Evolutionary conservation across 2,329 filamentous ascomycete genomes (phyloP).

Genomic region (Emergomyces pasteurianus): DNA sequence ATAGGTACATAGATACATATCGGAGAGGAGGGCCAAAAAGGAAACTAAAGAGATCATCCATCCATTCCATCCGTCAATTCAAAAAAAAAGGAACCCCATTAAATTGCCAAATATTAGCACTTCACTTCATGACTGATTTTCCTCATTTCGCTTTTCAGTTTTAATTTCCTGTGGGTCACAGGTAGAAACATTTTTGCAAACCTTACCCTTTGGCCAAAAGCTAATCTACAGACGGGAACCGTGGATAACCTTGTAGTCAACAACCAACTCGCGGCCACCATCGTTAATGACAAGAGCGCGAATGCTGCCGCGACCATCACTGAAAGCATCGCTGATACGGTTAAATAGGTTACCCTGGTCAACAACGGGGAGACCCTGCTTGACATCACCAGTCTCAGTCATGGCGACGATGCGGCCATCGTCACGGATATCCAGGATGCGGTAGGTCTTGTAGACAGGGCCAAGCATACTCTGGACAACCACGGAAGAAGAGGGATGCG

Average conservation of each 20-base stretch:
- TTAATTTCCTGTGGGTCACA: neutral
- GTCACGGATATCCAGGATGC: constrained; percentile 91
- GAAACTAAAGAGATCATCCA: constrained; percentile 1
- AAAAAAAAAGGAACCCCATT: constrained; percentile 5
- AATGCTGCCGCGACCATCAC: constrained; percentile 83
- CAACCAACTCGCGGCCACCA: constrained; percentile 81
- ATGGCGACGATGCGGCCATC: constrained; percentile 77
- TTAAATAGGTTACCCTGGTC: constrained; percentile 84
- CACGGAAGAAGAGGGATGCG: constrained; percentile 90
- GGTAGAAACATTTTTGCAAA: neutral
- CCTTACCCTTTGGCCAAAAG: no score
- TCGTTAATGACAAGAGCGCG: constrained; percentile 94
- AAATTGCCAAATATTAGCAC: constrained; percentile 2
- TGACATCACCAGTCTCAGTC: constrained; percentile 98
- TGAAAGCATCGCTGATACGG: constrained; percentile 72
- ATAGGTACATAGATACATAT: neutral
- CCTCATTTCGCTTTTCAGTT: neutral
- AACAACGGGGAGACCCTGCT: constrained; percentile 85
- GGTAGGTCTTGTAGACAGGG: constrained; percentile 99
- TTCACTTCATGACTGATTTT: neutral
- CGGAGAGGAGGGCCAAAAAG: neutral
- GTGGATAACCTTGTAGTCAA: constrained; percentile 99
- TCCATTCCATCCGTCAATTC: neutral
- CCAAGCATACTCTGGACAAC: constrained; percentile 99
- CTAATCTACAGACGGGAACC: constrained; percentile 48